A percentile compares a stretch with the other conserved stretches of the same genome.
These are phyloP conservation scores for Microdochium bolleyi DNA, from an alignment of 2,329 filamentous ascomycete species.

Conservation along the genomic window DNA sequence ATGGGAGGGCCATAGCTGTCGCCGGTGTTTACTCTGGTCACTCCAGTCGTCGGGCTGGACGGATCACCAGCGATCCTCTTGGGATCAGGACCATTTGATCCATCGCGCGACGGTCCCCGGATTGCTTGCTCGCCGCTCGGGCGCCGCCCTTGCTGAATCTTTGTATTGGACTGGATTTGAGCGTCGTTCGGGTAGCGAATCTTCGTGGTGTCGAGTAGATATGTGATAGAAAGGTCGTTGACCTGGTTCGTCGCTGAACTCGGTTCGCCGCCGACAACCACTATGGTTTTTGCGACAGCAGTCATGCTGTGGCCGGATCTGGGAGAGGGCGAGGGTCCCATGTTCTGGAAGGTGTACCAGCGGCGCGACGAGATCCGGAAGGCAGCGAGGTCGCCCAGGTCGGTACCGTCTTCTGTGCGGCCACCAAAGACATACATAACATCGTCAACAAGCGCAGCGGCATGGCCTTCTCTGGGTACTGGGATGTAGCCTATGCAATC, in stretches of 20 bases:
- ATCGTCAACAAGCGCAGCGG: constrained; percentile 86
- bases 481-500: constrained; percentile 98
- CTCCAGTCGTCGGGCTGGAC: constrained; percentile 22
- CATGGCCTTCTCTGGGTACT: constrained; percentile 86
- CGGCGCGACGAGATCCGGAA: constrained; percentile 64
- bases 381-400: constrained; percentile 87
- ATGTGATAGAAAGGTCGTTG: constrained; percentile 79
- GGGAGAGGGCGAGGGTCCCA: constrained; percentile 91
- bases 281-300: constrained; percentile 81
- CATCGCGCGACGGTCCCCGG: constrained; percentile 34
- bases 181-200: constrained; percentile 89
- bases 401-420: constrained; percentile 84
- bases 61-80: constrained; percentile 32
- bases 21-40: constrained; percentile 32
- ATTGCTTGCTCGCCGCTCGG: constrained; percentile 27
- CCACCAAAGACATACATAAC: constrained; percentile 99
- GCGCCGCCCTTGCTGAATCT: constrained; percentile 28
- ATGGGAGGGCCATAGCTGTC: constrained; percentile 27
- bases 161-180: constrained; percentile 29
- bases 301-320: constrained; percentile 98
- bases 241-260: constrained; percentile 77
- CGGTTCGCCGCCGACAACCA: constrained; percentile 89
- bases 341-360: constrained; percentile 99
- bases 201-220: constrained; percentile 89
- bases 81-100: constrained; percentile 43